A percentile compares a stretch with the other conserved stretches of the same genome.
Conservation (phyloP, 75 land plant genomes). For the Sequoiadendron giganteum region DNA sequence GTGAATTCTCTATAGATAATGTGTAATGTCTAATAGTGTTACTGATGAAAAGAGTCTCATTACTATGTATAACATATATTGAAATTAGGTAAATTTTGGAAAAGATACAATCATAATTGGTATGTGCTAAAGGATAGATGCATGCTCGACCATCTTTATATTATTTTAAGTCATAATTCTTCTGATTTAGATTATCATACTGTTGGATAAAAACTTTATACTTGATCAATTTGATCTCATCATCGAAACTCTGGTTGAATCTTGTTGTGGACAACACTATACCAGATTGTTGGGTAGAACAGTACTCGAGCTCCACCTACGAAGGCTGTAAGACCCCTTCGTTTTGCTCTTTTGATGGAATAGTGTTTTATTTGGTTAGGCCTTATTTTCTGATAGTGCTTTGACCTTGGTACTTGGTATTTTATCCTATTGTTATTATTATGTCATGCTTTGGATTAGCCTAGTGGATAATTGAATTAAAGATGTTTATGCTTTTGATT, state of each 20-base stretch:
- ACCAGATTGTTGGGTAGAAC: slow-evolving; percentile 60
- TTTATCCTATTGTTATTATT: too few species aligned
- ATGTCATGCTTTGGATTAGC: too few species aligned
- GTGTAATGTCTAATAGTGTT: not conserved
- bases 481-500: too few species aligned
- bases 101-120: not conserved
- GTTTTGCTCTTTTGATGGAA: too few species aligned
- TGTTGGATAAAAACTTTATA: not conserved
- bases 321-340: too few species aligned
- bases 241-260: slow-evolving; percentile 61
- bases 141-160: not conserved
- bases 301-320: slow-evolving; percentile 63
- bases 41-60: not conserved
- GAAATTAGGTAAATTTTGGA: not conserved
- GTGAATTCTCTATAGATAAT: not conserved
- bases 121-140: not conserved
- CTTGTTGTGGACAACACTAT: slow-evolving; percentile 62
- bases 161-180: not conserved
- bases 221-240: slow-evolving; percentile 66
- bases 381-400: too few species aligned
- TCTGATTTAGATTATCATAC: not conserved
- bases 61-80: not conserved
- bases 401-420: too few species aligned
- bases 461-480: too few species aligned
- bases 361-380: too few species aligned